Evolutionary conservation across 768 basidiomycete species (phyloP).

Genomic region (Lanmaoa pseudosensibilis): DNA sequence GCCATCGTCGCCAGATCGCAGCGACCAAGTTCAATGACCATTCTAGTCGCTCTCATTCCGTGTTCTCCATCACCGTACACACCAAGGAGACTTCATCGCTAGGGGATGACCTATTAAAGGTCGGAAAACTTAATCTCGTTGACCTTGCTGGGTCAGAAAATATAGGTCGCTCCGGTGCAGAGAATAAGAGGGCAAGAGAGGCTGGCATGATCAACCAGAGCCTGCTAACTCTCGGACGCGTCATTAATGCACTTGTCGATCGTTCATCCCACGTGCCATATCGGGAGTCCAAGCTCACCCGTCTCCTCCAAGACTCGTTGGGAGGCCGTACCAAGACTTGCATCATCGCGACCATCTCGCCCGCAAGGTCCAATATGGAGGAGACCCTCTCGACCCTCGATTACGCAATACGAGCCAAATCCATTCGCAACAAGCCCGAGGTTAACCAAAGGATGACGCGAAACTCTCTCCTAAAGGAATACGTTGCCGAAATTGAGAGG

Average conservation of each 20-base stretch:
- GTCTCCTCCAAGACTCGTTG: conserved; percentile 97
- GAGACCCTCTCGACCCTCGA: conserved; percentile 97
- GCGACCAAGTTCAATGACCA: conserved; percentile 98
- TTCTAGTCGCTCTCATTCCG: conserved; percentile 95
- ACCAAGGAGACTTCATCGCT: conserved; percentile 76
- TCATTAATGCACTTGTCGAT: conserved; percentile 95
- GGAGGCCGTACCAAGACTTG: conserved; percentile 97
- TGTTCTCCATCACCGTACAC: conserved; percentile 95
- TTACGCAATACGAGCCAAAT: conserved; percentile 93
- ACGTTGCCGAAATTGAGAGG: conserved; percentile 89
- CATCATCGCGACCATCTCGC: conserved; percentile 95
- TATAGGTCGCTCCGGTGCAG: conserved; percentile 92
- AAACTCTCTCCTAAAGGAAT: conserved; percentile 90
- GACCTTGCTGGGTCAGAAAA: conserved; percentile 98
- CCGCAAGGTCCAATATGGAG: conserved; percentile 90
- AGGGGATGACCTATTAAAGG: conserved; percentile 86
- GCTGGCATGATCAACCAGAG: conserved; percentile 99
- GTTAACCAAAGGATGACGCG: conserved; percentile 93
- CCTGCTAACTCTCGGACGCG: conserved; percentile 91
- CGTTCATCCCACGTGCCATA: conserved; percentile 92
- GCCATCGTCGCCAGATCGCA: conserved; percentile 87
- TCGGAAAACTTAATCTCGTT: conserved; percentile 95
- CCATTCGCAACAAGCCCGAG: conserved; percentile 93
- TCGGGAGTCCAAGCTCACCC: conserved; percentile 96
- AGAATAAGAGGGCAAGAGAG: conserved; percentile 91